Percentiles rank a stretch among this genome's conserved stretches.
These are phyloP conservation scores for Cladophialophora psammophila DNA, from an alignment of 2,329 filamentous ascomycete genomes.

Conservation along the genomic window DNA sequence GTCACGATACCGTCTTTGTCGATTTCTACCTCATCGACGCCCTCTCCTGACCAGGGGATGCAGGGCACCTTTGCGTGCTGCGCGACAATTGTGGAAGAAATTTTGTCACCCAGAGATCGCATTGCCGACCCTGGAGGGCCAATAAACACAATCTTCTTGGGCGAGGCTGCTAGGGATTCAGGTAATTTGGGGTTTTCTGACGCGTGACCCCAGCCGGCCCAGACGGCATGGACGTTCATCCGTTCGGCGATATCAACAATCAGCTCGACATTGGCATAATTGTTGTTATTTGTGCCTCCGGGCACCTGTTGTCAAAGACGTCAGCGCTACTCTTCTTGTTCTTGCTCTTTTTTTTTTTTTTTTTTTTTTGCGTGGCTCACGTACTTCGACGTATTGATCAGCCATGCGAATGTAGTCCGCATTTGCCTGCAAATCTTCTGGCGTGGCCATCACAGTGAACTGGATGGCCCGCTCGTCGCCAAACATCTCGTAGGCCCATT, in stretches of 20 bases:
- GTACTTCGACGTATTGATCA: constrained; percentile 93
- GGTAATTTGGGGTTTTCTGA: constrained; percentile 98
- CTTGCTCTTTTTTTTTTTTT: constrained; percentile 8
- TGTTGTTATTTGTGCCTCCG: constrained; percentile 99
- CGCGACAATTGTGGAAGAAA: constrained; percentile 98
- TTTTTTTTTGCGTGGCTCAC: constrained; percentile 37
- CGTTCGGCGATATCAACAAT: constrained; percentile 99
- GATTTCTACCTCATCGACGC: constrained; percentile 80
- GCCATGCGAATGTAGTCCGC: constrained; percentile 99
- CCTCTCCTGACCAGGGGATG: constrained; percentile 98
- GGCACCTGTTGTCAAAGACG: constrained; percentile 67
- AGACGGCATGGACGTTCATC: constrained; percentile 97
- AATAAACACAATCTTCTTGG: constrained; percentile 99
- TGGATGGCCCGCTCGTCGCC: constrained; percentile 98
- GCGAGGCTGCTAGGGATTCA: constrained; percentile 92
- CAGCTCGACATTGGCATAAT: constrained; percentile 98
- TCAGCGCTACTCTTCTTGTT: constrained; percentile 23
- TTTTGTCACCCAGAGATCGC: constrained; percentile 99
- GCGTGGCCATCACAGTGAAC: constrained; percentile 99
- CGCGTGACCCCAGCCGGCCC: constrained; percentile 99
- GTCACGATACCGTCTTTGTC: constrained; percentile 89
- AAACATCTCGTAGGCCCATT: constrained; percentile 99
- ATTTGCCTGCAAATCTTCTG: constrained; percentile 95
- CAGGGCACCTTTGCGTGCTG: constrained; percentile 96
- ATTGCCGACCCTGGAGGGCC: constrained; percentile 97